These are phyloP conservation scores for Blastobotrys muscicola DNA, from an alignment of 805 yeast genomes.

Conservation along the genomic window DNA sequence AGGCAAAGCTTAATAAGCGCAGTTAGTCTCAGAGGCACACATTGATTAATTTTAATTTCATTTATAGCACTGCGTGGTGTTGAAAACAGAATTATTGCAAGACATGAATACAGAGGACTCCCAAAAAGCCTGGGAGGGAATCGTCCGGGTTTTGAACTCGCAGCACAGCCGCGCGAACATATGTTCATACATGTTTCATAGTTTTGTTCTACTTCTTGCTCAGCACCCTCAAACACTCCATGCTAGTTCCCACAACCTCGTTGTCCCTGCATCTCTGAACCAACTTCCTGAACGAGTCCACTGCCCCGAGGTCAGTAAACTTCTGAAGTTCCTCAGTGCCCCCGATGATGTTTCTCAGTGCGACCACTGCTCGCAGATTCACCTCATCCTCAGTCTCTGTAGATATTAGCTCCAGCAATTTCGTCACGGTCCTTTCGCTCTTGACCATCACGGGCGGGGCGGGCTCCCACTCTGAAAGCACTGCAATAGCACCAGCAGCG, in stretches of 20 bases:
- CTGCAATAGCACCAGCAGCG: conserved; percentile 33
- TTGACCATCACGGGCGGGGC: conserved; percentile 24
- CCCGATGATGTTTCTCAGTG: conserved; percentile 2
- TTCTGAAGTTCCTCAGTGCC: not conserved
- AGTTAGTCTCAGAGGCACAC: too few species aligned
- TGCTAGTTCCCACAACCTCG: conserved; percentile 2
- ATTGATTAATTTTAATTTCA: too few species aligned
- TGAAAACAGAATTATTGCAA: too few species aligned
- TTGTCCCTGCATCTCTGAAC: not conserved
- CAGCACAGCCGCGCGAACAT: too few species aligned
- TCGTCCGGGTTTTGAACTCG: too few species aligned
- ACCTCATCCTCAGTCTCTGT: conserved; percentile 1
- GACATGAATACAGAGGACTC: too few species aligned
- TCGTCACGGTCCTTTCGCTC: conserved; percentile 18
- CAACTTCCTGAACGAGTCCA: not conserved
- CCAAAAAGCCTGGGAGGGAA: too few species aligned
- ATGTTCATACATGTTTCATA: too few species aligned
- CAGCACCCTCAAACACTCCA: not conserved
- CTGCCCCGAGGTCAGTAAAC: not conserved
- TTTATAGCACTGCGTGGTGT: too few species aligned
- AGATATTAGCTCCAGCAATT: conserved; percentile 5
- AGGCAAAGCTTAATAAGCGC: too few species aligned
- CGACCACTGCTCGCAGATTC: conserved; percentile 4
- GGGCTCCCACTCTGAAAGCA: conserved; percentile 29
- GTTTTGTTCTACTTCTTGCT: too few species aligned